Base-by-base conservation (phyloP, 2,329 filamentous ascomycete species). In the Claviceps maximensis region DNA sequence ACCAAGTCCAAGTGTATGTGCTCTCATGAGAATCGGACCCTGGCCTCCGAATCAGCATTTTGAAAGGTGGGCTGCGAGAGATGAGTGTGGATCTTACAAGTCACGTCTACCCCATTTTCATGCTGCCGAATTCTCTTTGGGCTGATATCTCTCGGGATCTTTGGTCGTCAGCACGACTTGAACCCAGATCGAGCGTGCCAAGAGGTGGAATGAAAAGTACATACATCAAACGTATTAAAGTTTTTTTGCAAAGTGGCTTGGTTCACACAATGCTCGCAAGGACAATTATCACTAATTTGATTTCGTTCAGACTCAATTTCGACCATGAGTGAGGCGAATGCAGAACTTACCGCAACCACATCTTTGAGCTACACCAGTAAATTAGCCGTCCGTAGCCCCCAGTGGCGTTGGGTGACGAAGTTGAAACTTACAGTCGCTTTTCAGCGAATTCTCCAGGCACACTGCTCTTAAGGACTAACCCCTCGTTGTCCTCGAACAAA, bases 11-110 rank as follows among this genome's bases (percentile, higher is more conserved):
- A 1, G 74, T 64, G 63, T 89, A 94, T 25, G 73, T 67, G 67
- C 86, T 89, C 46, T 73, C 63, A 65, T 95, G 89, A 1, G 73
- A 74, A 63, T 86, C 83, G 55, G 76, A 76, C 84, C 84, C 84
- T 87, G n/a, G 21, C 23, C 10, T 50, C 21, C 15, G 3, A 7
- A n/a, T 51, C 12, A 59, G 55, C 12, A 25, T 31, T 21, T 50
- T 9, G 17, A 2, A 21, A 13, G 27, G 8, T 19, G n/a, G 12
- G 27, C 19, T 1, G 29, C 3, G 9, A 8, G 27, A 19, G 9
- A 33, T n/a, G n/a, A n/a, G n/a, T n/a, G 2, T 4, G 31, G 8
- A 31, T 42, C 59, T 53, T 63, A 71, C 69, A 72, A 46, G 63
- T 55, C 10, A 72, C 59, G 27, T 65, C 60, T 7, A 72, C 60